phyloP scores from a whole-genome alignment of 2,329 filamentous ascomycete genomes.

The Exserohilum rostratum region DNA sequence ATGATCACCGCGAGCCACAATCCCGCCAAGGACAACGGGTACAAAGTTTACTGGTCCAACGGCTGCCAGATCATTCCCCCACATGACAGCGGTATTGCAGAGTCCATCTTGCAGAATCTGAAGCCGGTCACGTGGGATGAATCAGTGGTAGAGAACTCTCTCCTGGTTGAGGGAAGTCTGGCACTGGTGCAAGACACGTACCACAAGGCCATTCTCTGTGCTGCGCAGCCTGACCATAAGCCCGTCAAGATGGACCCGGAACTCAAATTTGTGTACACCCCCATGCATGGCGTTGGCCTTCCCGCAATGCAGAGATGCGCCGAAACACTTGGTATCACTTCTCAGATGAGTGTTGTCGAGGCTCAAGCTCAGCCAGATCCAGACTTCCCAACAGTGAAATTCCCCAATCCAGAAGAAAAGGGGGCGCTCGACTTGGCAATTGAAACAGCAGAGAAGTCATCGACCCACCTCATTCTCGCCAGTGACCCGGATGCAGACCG shows the following conservation, averaged over 20 bases:
- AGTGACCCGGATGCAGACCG: constrained; percentile 71
- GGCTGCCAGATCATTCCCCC: constrained; percentile 71
- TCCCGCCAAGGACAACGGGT: constrained; percentile 68
- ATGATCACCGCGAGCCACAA: constrained; percentile 73
- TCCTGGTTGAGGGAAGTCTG: constrained; percentile 52
- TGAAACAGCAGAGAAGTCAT: constrained; percentile 57
- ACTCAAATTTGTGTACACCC: constrained; percentile 60
- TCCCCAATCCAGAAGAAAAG: constrained; percentile 70
- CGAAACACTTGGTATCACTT: constrained; percentile 47
- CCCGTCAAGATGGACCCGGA: constrained; percentile 28
- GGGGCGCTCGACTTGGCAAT: constrained; percentile 67
- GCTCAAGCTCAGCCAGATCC: constrained; percentile 65
- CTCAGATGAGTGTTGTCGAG: constrained; percentile 56
- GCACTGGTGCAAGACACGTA: constrained; percentile 53
- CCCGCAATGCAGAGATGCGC: constrained; percentile 53
- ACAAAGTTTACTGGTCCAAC: constrained; percentile 71
- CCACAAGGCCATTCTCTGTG: constrained; percentile 51
- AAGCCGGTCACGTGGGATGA: constrained; percentile 58
- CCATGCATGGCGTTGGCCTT: constrained; percentile 63
- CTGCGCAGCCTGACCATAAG: constrained; percentile 40
- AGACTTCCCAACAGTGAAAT: constrained; percentile 67
- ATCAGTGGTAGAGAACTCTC: constrained; percentile 49
- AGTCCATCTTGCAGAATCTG: constrained; percentile 61
- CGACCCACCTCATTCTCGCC: constrained; percentile 61
- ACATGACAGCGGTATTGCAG: constrained; percentile 64